A percentile compares a stretch with the other conserved stretches of the same genome.
Conservation (phyloP, 2,329 filamentous ascomycete species). For the Cladosporium colombiae region DNA sequence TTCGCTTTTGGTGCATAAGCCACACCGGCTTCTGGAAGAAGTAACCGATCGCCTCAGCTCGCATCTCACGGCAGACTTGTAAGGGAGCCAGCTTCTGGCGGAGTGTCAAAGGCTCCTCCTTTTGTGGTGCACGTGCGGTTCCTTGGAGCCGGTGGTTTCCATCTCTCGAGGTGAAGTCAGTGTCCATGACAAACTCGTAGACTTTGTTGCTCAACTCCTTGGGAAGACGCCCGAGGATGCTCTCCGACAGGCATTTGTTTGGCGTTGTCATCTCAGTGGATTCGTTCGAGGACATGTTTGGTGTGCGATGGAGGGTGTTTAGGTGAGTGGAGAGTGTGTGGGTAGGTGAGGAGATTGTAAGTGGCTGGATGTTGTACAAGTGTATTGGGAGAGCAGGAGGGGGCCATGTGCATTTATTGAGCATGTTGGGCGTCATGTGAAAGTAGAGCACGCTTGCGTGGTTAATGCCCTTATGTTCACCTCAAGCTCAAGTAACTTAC, state of each 20-base stretch:
- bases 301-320: background rate
- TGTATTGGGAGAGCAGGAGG: background rate
- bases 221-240: background rate
- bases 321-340: background rate
- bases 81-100: background rate
- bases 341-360: background rate
- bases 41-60: background rate
- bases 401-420: background rate
- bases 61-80: constrained; percentile 3
- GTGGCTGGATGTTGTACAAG: background rate
- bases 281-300: background rate
- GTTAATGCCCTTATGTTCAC: background rate
- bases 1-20: background rate
- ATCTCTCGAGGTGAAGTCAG: background rate
- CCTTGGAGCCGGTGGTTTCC: background rate
- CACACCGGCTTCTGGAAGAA: background rate
- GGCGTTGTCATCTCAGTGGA: background rate
- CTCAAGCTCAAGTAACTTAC: background rate
- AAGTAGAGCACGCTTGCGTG: background rate
- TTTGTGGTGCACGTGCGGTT: background rate
- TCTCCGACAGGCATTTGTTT: background rate
- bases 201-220: constrained; percentile 5
- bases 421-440: background rate
- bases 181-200: background rate
- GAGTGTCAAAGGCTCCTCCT: background rate